Base-by-base conservation (phyloP, 2,329 filamentous ascomycete genomes). In the Colletotrichum spaethianum region DNA sequence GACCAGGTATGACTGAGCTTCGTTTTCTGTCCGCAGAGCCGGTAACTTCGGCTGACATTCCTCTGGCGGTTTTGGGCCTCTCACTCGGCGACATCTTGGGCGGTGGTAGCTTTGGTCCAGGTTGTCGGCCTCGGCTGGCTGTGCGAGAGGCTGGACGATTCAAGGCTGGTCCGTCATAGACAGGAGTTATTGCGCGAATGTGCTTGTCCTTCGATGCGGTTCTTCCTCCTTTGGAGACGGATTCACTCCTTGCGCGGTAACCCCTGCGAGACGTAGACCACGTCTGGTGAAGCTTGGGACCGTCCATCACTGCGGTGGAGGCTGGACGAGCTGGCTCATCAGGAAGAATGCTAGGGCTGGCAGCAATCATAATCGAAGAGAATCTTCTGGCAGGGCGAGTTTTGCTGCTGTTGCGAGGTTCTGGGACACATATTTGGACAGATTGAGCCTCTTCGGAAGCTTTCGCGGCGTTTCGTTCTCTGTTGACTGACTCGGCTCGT, bases 311-410 rank as follows among this genome's bases (percentile, higher is more conserved):
- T n/a, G n/a, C n/a, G n/a, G n/a, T n/a, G n/a, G n/a, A n/a, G n/a
- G n/a, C n/a, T 42, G 26, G 62, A 18, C 26, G 67, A 40, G 12
- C 1, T 4, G 31, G 20, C 16, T 67, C 63, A 3, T 46, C 40
- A 33, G 12, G 55, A n/a, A 76, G 56, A 26, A 81, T 69, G 56
- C 78, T 78, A 0, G 80, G 78, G 50, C 77, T 81, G 1, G 76
- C 76, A 1, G 63, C 73, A 9, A 81, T 79, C 3, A 75, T 67
- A 3, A 80, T 79, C 2, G 72, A 75, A 57, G 61, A 55, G 8
- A 33, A 53, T 1, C 18, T 16, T 59, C 65, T 44, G 59, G 20
- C 62, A 8, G 70, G 53, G n/a, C 74, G 64, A 26, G 40, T 67
- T 48, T 74, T 57, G 44, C 74, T 76, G 38, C 67, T 62, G 23